Percentiles rank a stretch among this genome's conserved stretches.
Conservation (phyloP, 1,139 yeast species). For the Hemisphaericaspora xylanilytica region DNA sequence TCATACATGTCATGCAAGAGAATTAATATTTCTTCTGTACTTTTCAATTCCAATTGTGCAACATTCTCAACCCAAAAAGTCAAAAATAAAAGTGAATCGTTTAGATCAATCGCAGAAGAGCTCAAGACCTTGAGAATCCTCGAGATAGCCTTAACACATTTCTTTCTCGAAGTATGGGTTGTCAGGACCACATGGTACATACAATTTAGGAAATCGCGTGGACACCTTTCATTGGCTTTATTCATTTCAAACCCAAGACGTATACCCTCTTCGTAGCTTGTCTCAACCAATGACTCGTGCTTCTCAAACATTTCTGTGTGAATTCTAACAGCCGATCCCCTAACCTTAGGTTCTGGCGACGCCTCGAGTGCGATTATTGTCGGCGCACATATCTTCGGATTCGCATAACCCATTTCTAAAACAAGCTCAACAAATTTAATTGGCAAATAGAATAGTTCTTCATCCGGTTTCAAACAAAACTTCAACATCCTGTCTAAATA, state of each 20-base stretch:
- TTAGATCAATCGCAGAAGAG: slow-evolving; percentile 3
- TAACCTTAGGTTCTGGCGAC: slow-evolving; percentile 44
- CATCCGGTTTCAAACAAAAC: slow-evolving; percentile 48
- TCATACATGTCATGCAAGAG: slow-evolving; percentile 17
- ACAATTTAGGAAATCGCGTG: slow-evolving; percentile 20
- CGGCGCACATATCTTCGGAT: slow-evolving; percentile 67
- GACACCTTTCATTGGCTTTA: slow-evolving; percentile 11
- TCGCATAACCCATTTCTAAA: slow-evolving; percentile 65
- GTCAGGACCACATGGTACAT: slow-evolving; percentile 46
- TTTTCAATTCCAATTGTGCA: slow-evolving; percentile 31
- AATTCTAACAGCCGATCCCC: slow-evolving; percentile 48
- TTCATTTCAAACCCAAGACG: slow-evolving; percentile 51
- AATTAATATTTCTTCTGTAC: slow-evolving; percentile 39
- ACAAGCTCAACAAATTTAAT: slow-evolving; percentile 55
- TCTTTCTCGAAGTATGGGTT: slow-evolving; percentile 45
- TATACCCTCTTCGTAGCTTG: slow-evolving; percentile 65
- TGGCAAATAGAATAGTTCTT: slow-evolving; percentile 44
- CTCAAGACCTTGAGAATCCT: slow-evolving; percentile 21
- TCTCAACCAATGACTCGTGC: slow-evolving; percentile 68
- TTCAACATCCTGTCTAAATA: slow-evolving; percentile 49
- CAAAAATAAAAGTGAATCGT: slow-evolving; percentile 2
- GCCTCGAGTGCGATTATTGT: slow-evolving; percentile 70
- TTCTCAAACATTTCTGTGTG: slow-evolving; percentile 58
- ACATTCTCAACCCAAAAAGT: slow-evolving; percentile 18
- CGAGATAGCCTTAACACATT: slow-evolving; percentile 34